A percentile compares a stretch with the other conserved stretches of the same genome.
phyloP scores from a whole-genome alignment of 495 filamentous ascomycete species.

The Aspergillus steynii region DNA sequence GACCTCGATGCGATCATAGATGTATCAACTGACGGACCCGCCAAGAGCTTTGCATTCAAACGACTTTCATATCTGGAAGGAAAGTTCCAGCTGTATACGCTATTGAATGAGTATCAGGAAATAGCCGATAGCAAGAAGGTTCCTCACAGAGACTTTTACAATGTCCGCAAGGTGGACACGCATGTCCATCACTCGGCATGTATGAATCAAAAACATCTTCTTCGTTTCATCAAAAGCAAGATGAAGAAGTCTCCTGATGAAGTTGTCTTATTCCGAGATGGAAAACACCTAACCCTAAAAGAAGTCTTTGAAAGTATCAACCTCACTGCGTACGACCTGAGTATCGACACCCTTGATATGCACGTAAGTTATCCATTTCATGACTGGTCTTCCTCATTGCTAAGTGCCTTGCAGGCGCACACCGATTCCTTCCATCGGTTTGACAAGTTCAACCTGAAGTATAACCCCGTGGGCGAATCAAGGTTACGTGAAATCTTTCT shows the following conservation, averaged over 20 bases:
- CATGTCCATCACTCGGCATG: conserved; percentile 99
- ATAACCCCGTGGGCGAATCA: conserved; percentile 96
- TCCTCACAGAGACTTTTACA: conserved; percentile 97
- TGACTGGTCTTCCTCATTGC: not conserved
- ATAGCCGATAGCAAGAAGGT: conserved; percentile 97
- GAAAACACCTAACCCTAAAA: conserved; percentile 83
- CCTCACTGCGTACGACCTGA: conserved; percentile 93
- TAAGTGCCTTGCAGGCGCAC: conserved; percentile 64
- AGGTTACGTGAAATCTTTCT: conserved; percentile 93
- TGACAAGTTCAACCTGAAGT: conserved; percentile 99
- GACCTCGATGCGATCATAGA: conserved; percentile 85
- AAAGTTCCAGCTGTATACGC: conserved; percentile 89
- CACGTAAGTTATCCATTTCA: conserved; percentile 60
- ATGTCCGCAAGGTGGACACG: conserved; percentile 97
- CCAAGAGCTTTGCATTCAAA: conserved; percentile 94
- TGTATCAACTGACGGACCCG: conserved; percentile 89
- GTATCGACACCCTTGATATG: conserved; percentile 99
- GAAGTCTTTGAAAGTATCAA: conserved; percentile 98
- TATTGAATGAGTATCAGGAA: conserved; percentile 96
- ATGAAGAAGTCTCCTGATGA: conserved; percentile 98
- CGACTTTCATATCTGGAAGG: conserved; percentile 93
- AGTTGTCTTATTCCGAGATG: conserved; percentile 89
- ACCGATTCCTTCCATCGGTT: conserved; percentile 98
- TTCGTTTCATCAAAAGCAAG: conserved; percentile 98
- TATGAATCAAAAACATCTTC: conserved; percentile 98